Evolutionary conservation across 2,329 filamentous ascomycete genomes (phyloP).

Genomic region (Fusarium burgessii): DNA sequence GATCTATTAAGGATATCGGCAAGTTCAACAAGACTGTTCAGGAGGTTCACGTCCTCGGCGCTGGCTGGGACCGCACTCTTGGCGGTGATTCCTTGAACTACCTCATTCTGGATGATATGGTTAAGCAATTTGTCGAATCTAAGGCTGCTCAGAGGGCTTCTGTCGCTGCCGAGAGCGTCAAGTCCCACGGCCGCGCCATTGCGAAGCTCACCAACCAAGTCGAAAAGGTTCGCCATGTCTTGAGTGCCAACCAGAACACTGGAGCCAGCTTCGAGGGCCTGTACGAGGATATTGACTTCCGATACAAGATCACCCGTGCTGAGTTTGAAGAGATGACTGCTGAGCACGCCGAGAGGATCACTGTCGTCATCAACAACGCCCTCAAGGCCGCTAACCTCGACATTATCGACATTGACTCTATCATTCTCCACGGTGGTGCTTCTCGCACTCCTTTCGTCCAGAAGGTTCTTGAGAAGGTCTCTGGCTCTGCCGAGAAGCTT

Average conservation of each 20-base stretch:
- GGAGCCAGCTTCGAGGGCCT: conserved; percentile 86
- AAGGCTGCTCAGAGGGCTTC: conserved; percentile 74
- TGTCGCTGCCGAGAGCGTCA: conserved; percentile 72
- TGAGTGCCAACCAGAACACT: conserved; percentile 92
- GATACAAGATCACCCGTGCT: conserved; percentile 84
- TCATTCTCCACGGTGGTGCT: conserved; percentile 93
- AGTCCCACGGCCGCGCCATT: conserved; percentile 82
- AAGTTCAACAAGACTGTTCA: conserved; percentile 97
- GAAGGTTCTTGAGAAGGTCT: conserved; percentile 81
- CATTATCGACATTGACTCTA: conserved; percentile 82
- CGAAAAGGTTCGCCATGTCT: conserved; percentile 84
- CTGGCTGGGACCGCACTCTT: conserved; percentile 88
- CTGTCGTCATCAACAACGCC: conserved; percentile 77
- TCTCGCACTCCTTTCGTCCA: conserved; percentile 95
- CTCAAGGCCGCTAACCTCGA: conserved; percentile 79
- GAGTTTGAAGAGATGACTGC: conserved; percentile 85
- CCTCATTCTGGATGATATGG: conserved; percentile 89
- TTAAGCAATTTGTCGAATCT: conserved; percentile 80
- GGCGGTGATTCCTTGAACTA: conserved; percentile 92
- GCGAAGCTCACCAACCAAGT: conserved; percentile 95
- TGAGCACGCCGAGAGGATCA: conserved; percentile 75
- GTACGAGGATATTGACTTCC: conserved; percentile 92
- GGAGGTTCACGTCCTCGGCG: conserved; percentile 89
- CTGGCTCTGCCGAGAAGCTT: conserved; percentile 80
- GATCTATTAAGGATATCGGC: conserved; percentile 88